Base-by-base conservation (phyloP, 2,329 filamentous ascomycete genomes). In the Colletotrichum sp. region DNA sequence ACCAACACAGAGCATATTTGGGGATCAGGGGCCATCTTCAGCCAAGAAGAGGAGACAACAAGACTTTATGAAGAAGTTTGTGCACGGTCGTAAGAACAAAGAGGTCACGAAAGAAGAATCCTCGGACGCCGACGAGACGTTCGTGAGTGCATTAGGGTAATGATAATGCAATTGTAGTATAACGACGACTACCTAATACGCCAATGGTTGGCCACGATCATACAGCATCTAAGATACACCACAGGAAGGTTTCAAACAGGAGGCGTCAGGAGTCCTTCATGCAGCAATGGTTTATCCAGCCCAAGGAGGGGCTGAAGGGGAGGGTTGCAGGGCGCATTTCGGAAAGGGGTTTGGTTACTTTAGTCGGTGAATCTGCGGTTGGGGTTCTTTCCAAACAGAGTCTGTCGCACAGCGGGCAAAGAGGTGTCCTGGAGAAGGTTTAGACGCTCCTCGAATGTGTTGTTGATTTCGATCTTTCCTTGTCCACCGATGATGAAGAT, bases 401-500 rank as follows among this genome's bases (percentile, higher is more conserved):
- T 94, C 85, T 94, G 92, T 82, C 97, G 92, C 82, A 99, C 93
- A 60, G 93, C 93, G 16, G 97, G 97, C 74, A 98, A 91, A 68
- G 95, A 95, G 79, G 95, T 94, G 73, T 93, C 93, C 87, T 98
- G 94, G 79, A 99, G 92, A 77, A 99, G 90, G 82, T 91, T 92
- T 85, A 99, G 89, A 79, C 97, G 93, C 84, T 98, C 95, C 84
- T 99, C 97, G 80, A 99, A 95, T 71, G 97, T 99, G 89, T 99
- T 99, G 91, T 98, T 96, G 86, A 99, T 96, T 82, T 98, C 96
- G 84, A 99, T 99, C 90, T 96, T 98, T 84, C 97, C 97, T 79
- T 90, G 90, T 79, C 94, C 93, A 78, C 96, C 95, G 71, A 98
- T 87, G 79, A 99, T 92, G 74, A 91, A 85, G 74, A 98, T 90